phyloP scores from a whole-genome alignment of 176 grass and related monocot genomes.

The Lolium multiflorum region DNA sequence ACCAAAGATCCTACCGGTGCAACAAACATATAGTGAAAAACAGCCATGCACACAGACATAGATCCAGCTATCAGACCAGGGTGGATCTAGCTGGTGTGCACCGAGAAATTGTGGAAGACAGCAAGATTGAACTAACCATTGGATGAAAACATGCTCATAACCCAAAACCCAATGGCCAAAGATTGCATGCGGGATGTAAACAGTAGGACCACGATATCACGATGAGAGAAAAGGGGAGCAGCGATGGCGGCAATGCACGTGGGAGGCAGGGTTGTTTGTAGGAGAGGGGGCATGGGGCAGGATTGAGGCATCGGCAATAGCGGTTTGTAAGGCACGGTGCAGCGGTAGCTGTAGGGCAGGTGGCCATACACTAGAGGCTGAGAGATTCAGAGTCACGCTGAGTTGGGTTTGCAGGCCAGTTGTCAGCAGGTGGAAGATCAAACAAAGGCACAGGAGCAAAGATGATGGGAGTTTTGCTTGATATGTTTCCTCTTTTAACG shows the following conservation, averaged over 20 bases:
- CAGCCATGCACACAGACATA: neutral
- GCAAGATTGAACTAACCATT: neutral
- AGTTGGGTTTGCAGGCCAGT: neutral
- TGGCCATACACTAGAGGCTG: neutral
- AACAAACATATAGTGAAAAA: neutral
- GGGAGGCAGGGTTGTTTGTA: neutral
- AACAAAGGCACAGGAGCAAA: neutral
- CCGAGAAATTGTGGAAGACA: too few relatives aligned
- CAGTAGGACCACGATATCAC: neutral
- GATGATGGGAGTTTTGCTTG: neutral
- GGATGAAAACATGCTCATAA: neutral
- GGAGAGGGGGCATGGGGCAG: too few relatives aligned
- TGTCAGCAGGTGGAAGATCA: neutral
- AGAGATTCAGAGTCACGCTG: neutral
- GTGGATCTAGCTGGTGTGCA: neutral
- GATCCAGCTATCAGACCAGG: neutral
- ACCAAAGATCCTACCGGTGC: neutral
- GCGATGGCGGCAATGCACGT: neutral
- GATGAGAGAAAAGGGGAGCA: neutral
- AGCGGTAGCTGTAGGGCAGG: neutral
- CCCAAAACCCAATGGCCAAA: neutral
- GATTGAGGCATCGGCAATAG: neutral
- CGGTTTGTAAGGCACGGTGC: neutral
- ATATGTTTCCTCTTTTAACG: neutral
- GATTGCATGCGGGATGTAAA: neutral